Percentiles rank a stretch among this genome's conserved stretches.
Evolutionary conservation across 805 yeast genomes (phyloP).

Genomic region (Candida dajiaensis): DNA sequence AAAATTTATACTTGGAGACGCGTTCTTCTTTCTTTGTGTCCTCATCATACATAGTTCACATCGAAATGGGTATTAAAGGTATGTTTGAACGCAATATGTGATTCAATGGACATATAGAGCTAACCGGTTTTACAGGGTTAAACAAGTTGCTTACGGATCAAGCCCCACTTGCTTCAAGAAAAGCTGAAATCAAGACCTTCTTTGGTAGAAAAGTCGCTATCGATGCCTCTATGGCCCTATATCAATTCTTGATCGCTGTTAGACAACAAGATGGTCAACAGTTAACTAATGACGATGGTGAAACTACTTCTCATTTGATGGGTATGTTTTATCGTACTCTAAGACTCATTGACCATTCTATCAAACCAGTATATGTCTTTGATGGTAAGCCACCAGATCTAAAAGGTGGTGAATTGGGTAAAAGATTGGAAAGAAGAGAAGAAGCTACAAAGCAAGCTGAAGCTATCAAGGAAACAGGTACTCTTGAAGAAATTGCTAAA

Average conservation of each 20-base stretch:
- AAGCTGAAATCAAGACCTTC: slow-evolving; percentile 75
- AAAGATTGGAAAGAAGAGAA: slow-evolving; percentile 73
- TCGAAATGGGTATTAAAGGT: slow-evolving; percentile 47
- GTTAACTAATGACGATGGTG: slow-evolving; percentile 82
- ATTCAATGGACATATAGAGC: not conserved
- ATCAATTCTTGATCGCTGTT: slow-evolving; percentile 93
- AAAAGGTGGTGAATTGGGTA: slow-evolving; percentile 89
- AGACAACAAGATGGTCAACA: slow-evolving; percentile 97
- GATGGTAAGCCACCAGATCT: slow-evolving; percentile 97
- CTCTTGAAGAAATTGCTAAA: slow-evolving; percentile 67
- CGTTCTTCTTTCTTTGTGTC: too few relatives aligned
- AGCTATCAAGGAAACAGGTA: slow-evolving; percentile 72
- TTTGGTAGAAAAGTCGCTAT: slow-evolving; percentile 97
- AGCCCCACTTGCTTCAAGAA: slow-evolving; percentile 76
- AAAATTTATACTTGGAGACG: not conserved
- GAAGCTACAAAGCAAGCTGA: slow-evolving; percentile 76
- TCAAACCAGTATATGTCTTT: slow-evolving; percentile 94
- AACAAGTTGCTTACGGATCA: slow-evolving; percentile 84
- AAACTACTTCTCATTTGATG: slow-evolving; percentile 89
- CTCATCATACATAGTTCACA: not conserved
- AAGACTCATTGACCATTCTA: slow-evolving; percentile 84
- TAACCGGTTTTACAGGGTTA: slow-evolving; percentile 45
- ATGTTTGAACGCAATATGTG: slow-evolving; percentile 12
- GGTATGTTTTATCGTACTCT: slow-evolving; percentile 95
- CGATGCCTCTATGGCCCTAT: slow-evolving; percentile 91